Percentiles rank a stretch among this genome's conserved stretches.
phyloP scores from a whole-genome alignment of 345 rosid species.

The Nephelium lappaceum region DNA sequence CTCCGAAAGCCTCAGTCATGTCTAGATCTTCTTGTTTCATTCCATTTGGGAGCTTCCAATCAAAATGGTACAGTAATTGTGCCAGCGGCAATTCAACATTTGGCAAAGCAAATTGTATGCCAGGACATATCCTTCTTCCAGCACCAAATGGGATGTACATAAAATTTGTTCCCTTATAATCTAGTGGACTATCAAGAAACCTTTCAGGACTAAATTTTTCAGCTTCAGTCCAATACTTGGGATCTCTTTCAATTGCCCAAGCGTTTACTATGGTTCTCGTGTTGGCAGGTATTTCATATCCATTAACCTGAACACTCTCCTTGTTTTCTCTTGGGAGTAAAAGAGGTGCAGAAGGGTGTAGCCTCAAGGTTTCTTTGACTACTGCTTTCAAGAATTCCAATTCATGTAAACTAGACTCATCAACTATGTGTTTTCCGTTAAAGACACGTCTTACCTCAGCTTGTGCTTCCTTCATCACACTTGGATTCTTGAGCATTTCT shows the following conservation, averaged over 20 bases:
- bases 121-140: constrained; percentile 28
- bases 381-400: constrained; percentile 18
- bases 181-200: constrained; percentile 15
- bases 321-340: constrained; percentile 13
- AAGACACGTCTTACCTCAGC: constrained; percentile 5
- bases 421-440: constrained; percentile 5
- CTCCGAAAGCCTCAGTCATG: constrained; percentile 22
- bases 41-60: constrained; percentile 24
- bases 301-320: not conserved
- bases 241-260: constrained; percentile 27
- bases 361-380: constrained; percentile 22
- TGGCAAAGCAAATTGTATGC: constrained; percentile 3
- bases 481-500: constrained; percentile 18
- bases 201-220: constrained; percentile 19
- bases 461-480: constrained; percentile 25
- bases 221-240: constrained; percentile 10
- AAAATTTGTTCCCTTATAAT: constrained; percentile 16
- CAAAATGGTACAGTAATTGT: constrained; percentile 21
- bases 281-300: constrained; percentile 20
- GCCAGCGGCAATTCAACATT: constrained; percentile 23
- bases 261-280: constrained; percentile 17
- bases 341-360: constrained; percentile 12
- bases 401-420: constrained; percentile 13
- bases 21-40: constrained; percentile 9
- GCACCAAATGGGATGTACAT: constrained; percentile 26